Conservation (phyloP, 805 yeast species). For the Barnettozyma populi region DNA sequence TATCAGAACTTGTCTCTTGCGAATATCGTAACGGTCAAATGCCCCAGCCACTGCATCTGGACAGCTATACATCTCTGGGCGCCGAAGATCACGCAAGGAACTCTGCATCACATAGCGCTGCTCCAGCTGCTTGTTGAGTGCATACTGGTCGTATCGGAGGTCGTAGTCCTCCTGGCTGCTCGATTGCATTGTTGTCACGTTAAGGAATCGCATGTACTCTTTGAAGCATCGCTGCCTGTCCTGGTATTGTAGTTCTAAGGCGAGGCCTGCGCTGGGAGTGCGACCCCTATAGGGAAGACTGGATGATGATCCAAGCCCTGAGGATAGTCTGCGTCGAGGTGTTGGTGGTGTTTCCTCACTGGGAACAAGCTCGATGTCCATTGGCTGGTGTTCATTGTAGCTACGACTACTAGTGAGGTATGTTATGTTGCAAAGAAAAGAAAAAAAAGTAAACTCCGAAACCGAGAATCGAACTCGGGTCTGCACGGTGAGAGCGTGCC, state of each 20-base stretch:
- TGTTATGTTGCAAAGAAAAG: no score
- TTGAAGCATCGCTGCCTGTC: slow-evolving; percentile 14
- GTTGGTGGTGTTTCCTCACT: not conserved
- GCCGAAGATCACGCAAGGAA: not conserved
- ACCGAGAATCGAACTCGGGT: no score
- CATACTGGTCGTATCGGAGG: slow-evolving; percentile 11
- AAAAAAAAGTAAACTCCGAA: no score
- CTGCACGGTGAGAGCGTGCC: no score
- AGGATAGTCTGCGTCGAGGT: not conserved
- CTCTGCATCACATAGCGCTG: not conserved
- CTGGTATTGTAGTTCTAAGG: slow-evolving; percentile 10
- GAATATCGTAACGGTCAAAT: slow-evolving; percentile 18
- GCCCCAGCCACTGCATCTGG: slow-evolving; percentile 7
- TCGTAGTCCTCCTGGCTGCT: slow-evolving; percentile 15
- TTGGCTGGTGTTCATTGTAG: not conserved
- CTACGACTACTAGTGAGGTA: no score
- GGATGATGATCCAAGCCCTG: slow-evolving; percentile 8
- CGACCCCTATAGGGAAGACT: slow-evolving; percentile 1
- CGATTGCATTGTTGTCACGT: slow-evolving; percentile 9
- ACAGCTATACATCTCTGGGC: slow-evolving; percentile 6
- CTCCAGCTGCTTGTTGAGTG: not conserved
- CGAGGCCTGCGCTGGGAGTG: slow-evolving; percentile 1
- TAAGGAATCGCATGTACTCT: slow-evolving; percentile 12
- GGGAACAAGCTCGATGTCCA: not conserved
- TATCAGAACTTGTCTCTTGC: slow-evolving; percentile 7